Base-by-base conservation (phyloP, 495 filamentous ascomycete genomes). In the Xylaria acuta region DNA sequence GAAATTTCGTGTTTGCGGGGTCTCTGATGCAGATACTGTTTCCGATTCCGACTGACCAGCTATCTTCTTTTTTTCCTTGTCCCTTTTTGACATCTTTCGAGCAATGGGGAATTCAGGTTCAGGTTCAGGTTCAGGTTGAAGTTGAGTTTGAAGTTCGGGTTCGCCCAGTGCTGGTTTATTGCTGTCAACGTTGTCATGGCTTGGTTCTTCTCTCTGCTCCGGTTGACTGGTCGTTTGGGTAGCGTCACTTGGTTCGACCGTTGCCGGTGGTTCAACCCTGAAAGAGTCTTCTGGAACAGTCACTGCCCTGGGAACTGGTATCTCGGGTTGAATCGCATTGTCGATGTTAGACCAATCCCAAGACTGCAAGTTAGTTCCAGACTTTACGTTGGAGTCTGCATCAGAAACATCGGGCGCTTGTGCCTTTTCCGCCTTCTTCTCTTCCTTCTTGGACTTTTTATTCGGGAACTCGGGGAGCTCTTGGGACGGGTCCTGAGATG, bases 371-470 rank as follows among this genome's bases (percentile, higher is more conserved):
- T 73, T 70, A 14, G 54, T 25, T 54, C 45, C 36, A 38, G 68
- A 18, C n/a, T 56, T 47, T 30, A 70, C 54, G 16, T 60, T 62
- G 18, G 66, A 58, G 12, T 58, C 65, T 49, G 41, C 11, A 47
- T 72, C 56, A 51, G 69, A 62, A 43, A 41, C 68, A 58, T 5
- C 12, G 6, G 14, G 38, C 36, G 16, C 22, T 34, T 41, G 36
- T 74, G 53, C 80, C 78, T 47, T 80, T 66, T 85, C 84, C 71
- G 47, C 80, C 79, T 47, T 82, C 68, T 84, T 86, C 74, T 85
- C 85, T n/a, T 82, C 76, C 65, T 82, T 79, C 71, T 81, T 81
- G 12, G 75, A 67, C 67, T 78, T 77, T 47, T 79, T 82, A 25
- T 62, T 36, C 30, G 67, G 67, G 16, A 53, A n/a, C 32, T 70